Evolutionary conservation across 2,329 filamentous ascomycete species (phyloP).

Genomic region (Daldinia sp.): DNA sequence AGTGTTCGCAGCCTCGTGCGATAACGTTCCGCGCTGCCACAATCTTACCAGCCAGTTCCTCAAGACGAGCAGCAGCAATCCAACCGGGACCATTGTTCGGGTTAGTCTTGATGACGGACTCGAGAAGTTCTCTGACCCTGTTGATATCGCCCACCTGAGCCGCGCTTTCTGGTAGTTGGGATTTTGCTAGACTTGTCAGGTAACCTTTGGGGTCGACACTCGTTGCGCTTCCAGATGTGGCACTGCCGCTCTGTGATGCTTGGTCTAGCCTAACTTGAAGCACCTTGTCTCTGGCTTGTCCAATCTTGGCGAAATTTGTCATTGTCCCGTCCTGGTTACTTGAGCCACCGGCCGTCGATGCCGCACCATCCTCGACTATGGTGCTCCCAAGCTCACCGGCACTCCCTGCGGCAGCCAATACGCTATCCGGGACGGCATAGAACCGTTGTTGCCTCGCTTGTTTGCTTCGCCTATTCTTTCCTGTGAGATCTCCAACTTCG

Average conservation of each 20-base stretch:
- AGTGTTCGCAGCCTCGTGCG: slow-evolving; percentile 85
- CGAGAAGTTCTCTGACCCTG: slow-evolving; percentile 88
- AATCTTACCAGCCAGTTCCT: slow-evolving; percentile 91
- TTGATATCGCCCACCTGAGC: slow-evolving; percentile 94
- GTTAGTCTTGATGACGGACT: slow-evolving; percentile 97
- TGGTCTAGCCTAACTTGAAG: slow-evolving; percentile 93
- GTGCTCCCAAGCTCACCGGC: slow-evolving; percentile 85
- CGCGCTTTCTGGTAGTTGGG: slow-evolving; percentile 79
- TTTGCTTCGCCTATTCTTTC: slow-evolving; percentile 86
- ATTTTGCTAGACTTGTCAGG: slow-evolving; percentile 87
- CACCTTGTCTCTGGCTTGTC: slow-evolving; percentile 94
- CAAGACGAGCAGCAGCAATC: slow-evolving; percentile 91
- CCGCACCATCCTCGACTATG: slow-evolving; percentile 78
- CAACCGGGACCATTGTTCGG: slow-evolving; percentile 93
- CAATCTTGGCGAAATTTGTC: slow-evolving; percentile 98
- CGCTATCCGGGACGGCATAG: slow-evolving; percentile 96
- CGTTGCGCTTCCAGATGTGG: slow-evolving; percentile 81
- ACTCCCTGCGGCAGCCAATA: slow-evolving; percentile 85
- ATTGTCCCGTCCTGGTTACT: slow-evolving; percentile 81
- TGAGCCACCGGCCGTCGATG: slow-evolving; percentile 53
- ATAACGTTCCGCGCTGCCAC: slow-evolving; percentile 90
- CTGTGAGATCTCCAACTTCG: slow-evolving; percentile 95
- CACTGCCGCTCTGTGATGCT: slow-evolving; percentile 74
- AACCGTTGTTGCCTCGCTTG: slow-evolving; percentile 85
- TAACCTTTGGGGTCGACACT: slow-evolving; percentile 96